Percentiles rank a stretch among this genome's conserved stretches.
These are phyloP conservation scores for Pyrrhoderma noxium DNA, from an alignment of 1,284 basidiomycete genomes.

Conservation along the genomic window DNA sequence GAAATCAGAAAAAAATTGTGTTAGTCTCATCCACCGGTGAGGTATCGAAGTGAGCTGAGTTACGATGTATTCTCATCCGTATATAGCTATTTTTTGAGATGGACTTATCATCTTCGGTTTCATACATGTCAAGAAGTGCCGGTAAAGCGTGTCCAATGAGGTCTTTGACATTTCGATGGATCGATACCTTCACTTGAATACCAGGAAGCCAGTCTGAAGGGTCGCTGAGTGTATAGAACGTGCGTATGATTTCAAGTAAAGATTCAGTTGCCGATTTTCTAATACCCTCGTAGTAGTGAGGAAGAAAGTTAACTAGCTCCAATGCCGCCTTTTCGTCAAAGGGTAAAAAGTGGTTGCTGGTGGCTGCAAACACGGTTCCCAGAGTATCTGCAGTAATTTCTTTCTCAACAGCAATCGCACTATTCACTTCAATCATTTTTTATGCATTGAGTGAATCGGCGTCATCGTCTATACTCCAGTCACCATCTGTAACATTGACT, in stretches of 20 bases:
- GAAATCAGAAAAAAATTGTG: conserved; percentile 29
- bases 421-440: conserved; percentile 87
- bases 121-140: conserved; percentile 83
- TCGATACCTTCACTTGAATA: conserved; percentile 44
- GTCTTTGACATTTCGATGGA: conserved; percentile 76
- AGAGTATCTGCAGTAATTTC: conserved; percentile 98
- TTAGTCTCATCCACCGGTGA: conserved; percentile 55
- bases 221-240: conserved; percentile 92
- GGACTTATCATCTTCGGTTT: conserved; percentile 91
- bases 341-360: conserved; percentile 82
- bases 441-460: conserved; percentile 83
- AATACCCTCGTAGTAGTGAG: conserved; percentile 98
- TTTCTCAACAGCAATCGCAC: conserved; percentile 97
- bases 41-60: conserved; percentile 87
- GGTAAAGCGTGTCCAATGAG: conserved; percentile 74
- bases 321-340: conserved; percentile 77
- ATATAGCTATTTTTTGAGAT: conserved; percentile 7
- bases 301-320: conserved; percentile 76
- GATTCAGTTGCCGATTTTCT: conserved; percentile 90
- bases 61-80: conserved; percentile 52
- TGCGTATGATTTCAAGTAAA: conserved; percentile 85
- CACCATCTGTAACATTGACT: conserved; percentile 43
- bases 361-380: conserved; percentile 84
- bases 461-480: conserved; percentile 60
- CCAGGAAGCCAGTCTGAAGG: conserved; percentile 82